Evolutionary conservation across 2,329 filamentous ascomycete genomes (phyloP).

Genomic region (Aspergillus texensis): DNA sequence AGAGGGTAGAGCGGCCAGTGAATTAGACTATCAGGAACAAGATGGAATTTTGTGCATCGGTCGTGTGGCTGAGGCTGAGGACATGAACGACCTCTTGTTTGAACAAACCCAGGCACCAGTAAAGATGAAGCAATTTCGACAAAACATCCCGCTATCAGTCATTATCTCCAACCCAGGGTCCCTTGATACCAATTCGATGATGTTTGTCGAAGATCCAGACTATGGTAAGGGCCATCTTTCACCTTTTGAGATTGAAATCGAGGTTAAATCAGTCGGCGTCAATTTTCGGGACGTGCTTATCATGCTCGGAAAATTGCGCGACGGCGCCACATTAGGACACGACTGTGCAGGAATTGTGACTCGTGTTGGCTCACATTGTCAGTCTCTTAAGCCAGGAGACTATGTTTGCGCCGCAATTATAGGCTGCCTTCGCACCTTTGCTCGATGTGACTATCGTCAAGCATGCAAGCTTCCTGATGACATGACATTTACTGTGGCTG

Average conservation of each 20-base stretch:
- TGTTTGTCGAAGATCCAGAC: too few relatives aligned
- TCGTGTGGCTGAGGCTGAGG: too few relatives aligned
- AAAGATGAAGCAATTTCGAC: too few relatives aligned
- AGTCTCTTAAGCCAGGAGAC: background rate
- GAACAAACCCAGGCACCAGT: too few relatives aligned
- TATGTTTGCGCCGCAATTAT: background rate
- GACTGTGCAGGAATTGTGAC: conserved; percentile 7
- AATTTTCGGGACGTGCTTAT: conserved; percentile 26
- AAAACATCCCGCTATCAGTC: too few relatives aligned
- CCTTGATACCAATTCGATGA: too few relatives aligned
- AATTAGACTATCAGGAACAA: too few relatives aligned
- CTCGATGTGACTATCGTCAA: conserved; percentile 19
- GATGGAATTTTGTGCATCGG: too few relatives aligned
- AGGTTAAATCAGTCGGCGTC: conserved; percentile 25
- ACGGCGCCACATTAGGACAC: conserved; percentile 3
- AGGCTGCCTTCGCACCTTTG: conserved; percentile 33
- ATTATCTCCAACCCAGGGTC: too few relatives aligned
- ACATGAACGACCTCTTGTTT: too few relatives aligned
- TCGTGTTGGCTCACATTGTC: background rate
- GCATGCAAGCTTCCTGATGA: background rate
- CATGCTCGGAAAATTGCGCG: background rate
- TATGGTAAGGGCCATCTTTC: too few relatives aligned
- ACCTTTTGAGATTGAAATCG: conserved; percentile 24
- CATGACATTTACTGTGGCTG: conserved; percentile 2
- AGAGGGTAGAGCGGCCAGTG: too few relatives aligned